Evolutionary conservation across 106 monocot species (phyloP).

Genomic region (Acorus gramineus): DNA sequence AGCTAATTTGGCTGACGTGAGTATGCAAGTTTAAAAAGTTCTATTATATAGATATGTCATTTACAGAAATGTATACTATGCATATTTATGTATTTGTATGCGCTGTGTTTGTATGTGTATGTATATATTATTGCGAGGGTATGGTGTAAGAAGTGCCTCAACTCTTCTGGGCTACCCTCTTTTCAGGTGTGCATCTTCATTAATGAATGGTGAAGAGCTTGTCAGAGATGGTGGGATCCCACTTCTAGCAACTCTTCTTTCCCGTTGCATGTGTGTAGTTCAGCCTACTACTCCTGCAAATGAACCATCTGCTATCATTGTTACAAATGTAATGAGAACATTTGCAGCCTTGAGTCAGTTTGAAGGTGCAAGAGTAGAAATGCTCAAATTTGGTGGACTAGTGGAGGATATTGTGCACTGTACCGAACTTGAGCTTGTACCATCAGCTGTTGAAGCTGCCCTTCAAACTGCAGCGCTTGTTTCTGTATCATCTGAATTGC

Average conservation of each 20-base stretch:
- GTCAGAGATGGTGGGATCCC: slow-evolving; percentile 95
- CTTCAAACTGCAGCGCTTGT: slow-evolving; percentile 85
- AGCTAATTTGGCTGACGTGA: slow-evolving; percentile 97
- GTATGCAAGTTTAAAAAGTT: slow-evolving; percentile 1
- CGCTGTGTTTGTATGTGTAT: too few relatives aligned
- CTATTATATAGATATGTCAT: not conserved
- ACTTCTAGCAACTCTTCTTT: slow-evolving; percentile 81
- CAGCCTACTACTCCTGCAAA: slow-evolving; percentile 88
- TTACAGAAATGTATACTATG: too few relatives aligned
- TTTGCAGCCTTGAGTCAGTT: slow-evolving; percentile 90
- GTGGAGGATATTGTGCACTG: slow-evolving; percentile 88
- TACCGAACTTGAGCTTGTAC: slow-evolving; percentile 79
- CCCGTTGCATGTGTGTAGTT: slow-evolving; percentile 88
- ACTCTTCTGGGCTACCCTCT: not conserved
- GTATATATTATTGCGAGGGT: too few relatives aligned
- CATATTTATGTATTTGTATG: too few relatives aligned
- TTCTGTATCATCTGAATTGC: slow-evolving; percentile 70
- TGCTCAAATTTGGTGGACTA: slow-evolving; percentile 83
- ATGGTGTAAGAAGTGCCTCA: not conserved
- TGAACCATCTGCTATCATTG: slow-evolving; percentile 86
- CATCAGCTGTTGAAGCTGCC: slow-evolving; percentile 90
- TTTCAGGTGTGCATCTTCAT: slow-evolving; percentile 86
- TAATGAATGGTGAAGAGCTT: slow-evolving; percentile 93
- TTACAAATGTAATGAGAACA: slow-evolving; percentile 87
- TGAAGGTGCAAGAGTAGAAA: slow-evolving; percentile 78